Conservation (phyloP, 352 stramenopile genomes). For the Pythium scleroteichum region DNA sequence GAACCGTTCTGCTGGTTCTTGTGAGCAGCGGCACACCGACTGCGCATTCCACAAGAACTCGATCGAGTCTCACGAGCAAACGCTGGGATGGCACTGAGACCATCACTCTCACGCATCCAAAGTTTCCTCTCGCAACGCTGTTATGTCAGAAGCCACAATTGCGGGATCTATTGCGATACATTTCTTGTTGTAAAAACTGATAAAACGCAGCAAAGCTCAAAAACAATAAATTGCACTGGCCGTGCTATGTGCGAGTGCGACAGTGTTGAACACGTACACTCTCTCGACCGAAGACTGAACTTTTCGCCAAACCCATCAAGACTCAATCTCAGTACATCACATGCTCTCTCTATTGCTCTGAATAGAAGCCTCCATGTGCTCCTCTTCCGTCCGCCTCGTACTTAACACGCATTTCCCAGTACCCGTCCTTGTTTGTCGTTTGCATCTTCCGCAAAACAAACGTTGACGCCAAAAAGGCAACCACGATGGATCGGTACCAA, state of each 20-base stretch:
- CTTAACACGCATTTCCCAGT: background rate
- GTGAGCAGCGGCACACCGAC: slow-evolving; percentile 20
- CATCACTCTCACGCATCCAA: slow-evolving; percentile 19
- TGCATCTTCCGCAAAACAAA: background rate
- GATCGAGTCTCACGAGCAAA: slow-evolving; percentile 28
- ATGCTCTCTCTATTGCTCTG: background rate
- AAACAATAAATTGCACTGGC: background rate
- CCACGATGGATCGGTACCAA: slow-evolving; percentile 85
- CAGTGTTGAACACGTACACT: slow-evolving; percentile 26
- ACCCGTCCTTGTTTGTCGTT: background rate
- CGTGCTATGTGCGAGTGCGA: slow-evolving; percentile 2
- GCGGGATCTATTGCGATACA: background rate
- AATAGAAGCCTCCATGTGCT: background rate
- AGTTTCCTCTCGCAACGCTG: slow-evolving; percentile 3
- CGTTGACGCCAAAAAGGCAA: background rate
- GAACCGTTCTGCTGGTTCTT: slow-evolving; percentile 30
- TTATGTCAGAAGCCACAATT: background rate
- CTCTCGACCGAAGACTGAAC: slow-evolving; percentile 5
- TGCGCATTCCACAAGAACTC: slow-evolving; percentile 39
- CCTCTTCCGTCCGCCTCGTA: slow-evolving; percentile 12
- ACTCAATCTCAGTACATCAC: background rate
- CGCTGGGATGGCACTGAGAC: slow-evolving; percentile 5
- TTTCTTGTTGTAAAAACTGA: background rate
- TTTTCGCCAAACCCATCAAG: slow-evolving; percentile 3
- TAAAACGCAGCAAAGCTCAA: slow-evolving; percentile 6